Base-by-base conservation (phyloP, 2,329 filamentous ascomycete genomes). In the Verticillium dahliae region DNA sequence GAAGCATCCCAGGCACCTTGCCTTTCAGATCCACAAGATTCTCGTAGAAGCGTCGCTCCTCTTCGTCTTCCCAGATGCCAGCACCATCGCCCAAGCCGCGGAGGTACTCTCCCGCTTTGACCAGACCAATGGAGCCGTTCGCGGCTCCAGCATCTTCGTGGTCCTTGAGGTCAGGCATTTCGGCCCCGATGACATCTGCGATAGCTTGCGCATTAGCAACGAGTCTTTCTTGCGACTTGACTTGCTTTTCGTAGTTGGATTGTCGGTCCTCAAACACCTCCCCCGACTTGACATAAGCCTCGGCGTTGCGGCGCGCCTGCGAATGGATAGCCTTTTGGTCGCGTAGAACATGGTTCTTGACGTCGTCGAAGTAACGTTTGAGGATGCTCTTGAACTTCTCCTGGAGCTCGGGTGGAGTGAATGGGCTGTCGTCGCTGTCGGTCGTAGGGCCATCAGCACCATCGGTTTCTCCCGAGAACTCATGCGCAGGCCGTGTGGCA, bases 191-290 rank as follows among this genome's bases (percentile, higher is more conserved):
- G 10, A 88, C 88, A 74, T 98, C 95, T 45, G 94, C 93, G 62
- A 99, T 82, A 18, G 93, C 85, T 72, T 99, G 96, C 0, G 94
- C 92, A 73, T 96, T 98, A 27, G 91, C 81, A 33, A 97, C 82
- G 3, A 99, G 83, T 66, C 93, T 92, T 72, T 99, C 95, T 71
- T 98, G 92, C 0, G 90, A 84, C 75, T 98, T 99, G 61, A 93
- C 81, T 68, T 95, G 90, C 74, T 93, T 97, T 73, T 99, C 96
- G 67, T 96, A 97, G 71, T 93, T 98, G 60, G 92, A 86, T 73
- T 99, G 95, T 58, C 95, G 90, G 71, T 99, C 95, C 73, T 99
- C 95, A 66, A 99, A 98, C 5, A 99, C 94, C 72, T 99, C 95
- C 2, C 95, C 95, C 41, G 95, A 98, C 71, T 97, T 97, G 69